Conservation (phyloP, 257 asterid genomes). For the Solanum ahanhuiri region DNA sequence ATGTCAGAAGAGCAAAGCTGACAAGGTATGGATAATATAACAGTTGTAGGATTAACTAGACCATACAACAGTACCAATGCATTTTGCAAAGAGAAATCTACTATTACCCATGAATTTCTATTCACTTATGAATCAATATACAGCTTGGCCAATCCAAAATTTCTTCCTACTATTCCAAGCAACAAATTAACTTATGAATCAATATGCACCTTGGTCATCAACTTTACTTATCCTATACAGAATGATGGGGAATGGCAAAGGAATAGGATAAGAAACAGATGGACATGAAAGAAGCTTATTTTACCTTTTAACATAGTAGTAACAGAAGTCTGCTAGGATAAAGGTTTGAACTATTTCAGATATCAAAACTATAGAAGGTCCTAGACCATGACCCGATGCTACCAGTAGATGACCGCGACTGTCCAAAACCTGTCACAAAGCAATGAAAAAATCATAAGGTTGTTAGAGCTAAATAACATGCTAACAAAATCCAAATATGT, state of each 20-base stretch:
- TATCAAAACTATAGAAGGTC: slow-evolving; percentile 36
- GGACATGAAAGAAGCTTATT: neutral
- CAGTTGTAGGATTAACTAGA: no score
- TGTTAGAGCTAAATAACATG: neutral
- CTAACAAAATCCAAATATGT: neutral
- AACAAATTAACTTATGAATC: no score
- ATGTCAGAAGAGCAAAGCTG: no score
- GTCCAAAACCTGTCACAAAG: slow-evolving; percentile 26
- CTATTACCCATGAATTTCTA: no score
- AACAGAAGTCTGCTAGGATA: slow-evolving; percentile 40
- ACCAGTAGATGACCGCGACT: slow-evolving; percentile 32
- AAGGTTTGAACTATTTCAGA: slow-evolving; percentile 43
- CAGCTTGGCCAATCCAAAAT: no score
- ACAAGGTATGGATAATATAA: no score
- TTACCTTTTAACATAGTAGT: slow-evolving; percentile 40
- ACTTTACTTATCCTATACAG: neutral
- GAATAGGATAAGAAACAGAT: neutral
- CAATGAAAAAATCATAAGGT: neutral
- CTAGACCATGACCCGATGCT: slow-evolving; percentile 33
- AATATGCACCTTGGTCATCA: no score
- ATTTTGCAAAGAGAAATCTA: no score
- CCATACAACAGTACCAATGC: no score
- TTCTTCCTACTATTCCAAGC: no score
- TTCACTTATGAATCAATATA: no score
- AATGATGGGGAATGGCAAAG: neutral